phyloP scores from a whole-genome alignment of 768 basidiomycete species.

The Leucocoprinus leucothites region DNA sequence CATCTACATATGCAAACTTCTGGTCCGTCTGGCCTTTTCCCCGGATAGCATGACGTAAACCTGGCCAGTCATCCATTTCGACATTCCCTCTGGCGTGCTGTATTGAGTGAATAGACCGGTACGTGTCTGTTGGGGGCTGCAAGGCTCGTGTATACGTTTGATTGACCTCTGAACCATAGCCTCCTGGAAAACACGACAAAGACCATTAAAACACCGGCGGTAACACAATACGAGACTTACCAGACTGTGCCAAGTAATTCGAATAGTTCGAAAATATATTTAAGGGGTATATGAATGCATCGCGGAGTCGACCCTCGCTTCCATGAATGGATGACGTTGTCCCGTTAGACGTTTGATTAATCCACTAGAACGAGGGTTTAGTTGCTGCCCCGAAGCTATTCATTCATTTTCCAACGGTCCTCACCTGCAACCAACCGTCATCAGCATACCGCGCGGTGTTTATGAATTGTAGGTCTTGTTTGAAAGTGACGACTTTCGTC shows the following conservation, averaged over 20 bases:
- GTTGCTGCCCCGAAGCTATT: not conserved
- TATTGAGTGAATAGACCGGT: conserved; percentile 24
- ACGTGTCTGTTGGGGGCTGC: conserved; percentile 21
- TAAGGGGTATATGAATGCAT: conserved; percentile 54
- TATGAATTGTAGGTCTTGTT: conserved; percentile 44
- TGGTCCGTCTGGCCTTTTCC: conserved; percentile 29
- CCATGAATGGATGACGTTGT: conserved; percentile 47
- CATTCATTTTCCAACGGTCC: not conserved
- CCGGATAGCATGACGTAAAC: conserved; percentile 28
- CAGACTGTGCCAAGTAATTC: conserved; percentile 23
- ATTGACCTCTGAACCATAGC: conserved; percentile 26
- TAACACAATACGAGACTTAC: conserved; percentile 16
- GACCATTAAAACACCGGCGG: not conserved
- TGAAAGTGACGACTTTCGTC: conserved; percentile 41
- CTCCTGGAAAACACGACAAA: conserved; percentile 17
- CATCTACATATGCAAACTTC: conserved; percentile 28
- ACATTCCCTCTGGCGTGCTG: conserved; percentile 29
- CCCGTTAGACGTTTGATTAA: conserved; percentile 48
- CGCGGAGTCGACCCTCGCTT: conserved; percentile 37
- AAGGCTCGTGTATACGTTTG: conserved; percentile 27
- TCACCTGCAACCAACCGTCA: conserved; percentile 32
- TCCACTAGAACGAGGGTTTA: conserved; percentile 30
- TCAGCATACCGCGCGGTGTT: conserved; percentile 52
- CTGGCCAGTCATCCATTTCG: conserved; percentile 32
- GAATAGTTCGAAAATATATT: conserved; percentile 29